phyloP scores from a whole-genome alignment of 169 alveolate genomes.

The Plasmodium gonderi region DNA sequence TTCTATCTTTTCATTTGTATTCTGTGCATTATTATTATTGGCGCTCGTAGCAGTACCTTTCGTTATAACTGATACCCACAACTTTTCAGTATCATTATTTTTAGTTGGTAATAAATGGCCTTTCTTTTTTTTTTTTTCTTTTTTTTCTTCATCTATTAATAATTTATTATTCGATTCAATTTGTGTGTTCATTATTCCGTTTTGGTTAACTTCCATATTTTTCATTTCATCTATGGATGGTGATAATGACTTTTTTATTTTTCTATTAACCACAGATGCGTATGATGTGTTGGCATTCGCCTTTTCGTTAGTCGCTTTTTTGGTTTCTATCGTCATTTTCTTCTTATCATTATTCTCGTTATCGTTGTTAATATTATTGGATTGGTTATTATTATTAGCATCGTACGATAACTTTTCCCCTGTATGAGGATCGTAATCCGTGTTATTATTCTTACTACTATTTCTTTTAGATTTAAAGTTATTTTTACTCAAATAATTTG shows the following conservation, averaged over 20 bases:
- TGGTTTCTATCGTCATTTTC: neutral
- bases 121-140: slow-evolving; percentile 43
- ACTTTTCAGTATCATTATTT: slow-evolving; percentile 38
- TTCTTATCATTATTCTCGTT: neutral
- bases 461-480: slow-evolving; percentile 32
- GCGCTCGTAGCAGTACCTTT: slow-evolving; percentile 21
- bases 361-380: neutral
- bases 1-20: slow-evolving; percentile 8
- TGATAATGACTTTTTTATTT: neutral
- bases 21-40: neutral
- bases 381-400: neutral
- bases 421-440: slow-evolving; percentile 49
- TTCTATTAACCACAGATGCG: slow-evolving; percentile 62
- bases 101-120: slow-evolving; percentile 31
- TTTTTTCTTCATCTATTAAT: slow-evolving; percentile 11
- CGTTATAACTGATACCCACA: slow-evolving; percentile 62
- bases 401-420: slow-evolving; percentile 32
- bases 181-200: neutral
- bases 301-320: slow-evolving; percentile 6
- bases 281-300: slow-evolving; percentile 18
- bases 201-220: slow-evolving; percentile 2
- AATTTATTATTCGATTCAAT: neutral
- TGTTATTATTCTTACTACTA: slow-evolving; percentile 36
- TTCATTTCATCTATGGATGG: slow-evolving; percentile 2
- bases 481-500: slow-evolving; percentile 10